Evolutionary conservation across 345 rosid genomes (phyloP).

Genomic region (Atalantia buxifolia): DNA sequence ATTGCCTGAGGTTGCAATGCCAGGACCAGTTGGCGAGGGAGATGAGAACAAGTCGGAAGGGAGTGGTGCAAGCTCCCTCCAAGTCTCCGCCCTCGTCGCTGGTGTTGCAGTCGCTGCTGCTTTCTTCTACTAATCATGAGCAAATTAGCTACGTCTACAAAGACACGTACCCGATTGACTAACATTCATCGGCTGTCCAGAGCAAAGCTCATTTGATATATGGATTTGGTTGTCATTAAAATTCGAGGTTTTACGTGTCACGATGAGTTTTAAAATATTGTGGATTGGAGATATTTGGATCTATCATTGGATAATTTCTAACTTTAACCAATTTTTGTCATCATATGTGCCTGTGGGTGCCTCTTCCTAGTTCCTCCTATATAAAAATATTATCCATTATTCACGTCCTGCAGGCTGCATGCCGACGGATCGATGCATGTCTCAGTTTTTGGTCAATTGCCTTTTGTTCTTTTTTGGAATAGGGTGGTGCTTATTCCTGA

Average conservation of each 20-base stretch:
- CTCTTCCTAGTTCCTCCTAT: too few relatives aligned
- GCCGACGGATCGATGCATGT: too few relatives aligned
- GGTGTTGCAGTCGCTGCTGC: conserved; percentile 30
- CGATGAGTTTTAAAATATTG: too few relatives aligned
- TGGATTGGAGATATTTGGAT: too few relatives aligned
- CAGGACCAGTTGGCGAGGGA: conserved; percentile 33
- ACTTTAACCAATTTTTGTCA: too few relatives aligned
- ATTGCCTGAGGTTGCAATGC: conserved; percentile 25
- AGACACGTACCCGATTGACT: not conserved
- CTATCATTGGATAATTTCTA: too few relatives aligned
- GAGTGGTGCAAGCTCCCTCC: conserved; percentile 11
- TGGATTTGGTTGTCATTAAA: not conserved
- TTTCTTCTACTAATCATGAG: conserved; percentile 32
- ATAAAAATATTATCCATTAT: too few relatives aligned
- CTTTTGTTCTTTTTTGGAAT: too few relatives aligned
- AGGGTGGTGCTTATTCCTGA: too few relatives aligned
- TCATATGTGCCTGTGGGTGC: too few relatives aligned
- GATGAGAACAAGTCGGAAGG: conserved; percentile 11
- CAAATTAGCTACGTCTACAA: not conserved
- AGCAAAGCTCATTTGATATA: not conserved
- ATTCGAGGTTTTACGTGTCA: not conserved
- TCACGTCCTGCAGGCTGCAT: too few relatives aligned
- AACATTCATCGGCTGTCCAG: not conserved
- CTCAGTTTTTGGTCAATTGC: too few relatives aligned
- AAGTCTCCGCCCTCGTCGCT: conserved; percentile 11